Conservation (phyloP, 2,329 filamentous ascomycete genomes). For the Colletotrichum sp. region DNA sequence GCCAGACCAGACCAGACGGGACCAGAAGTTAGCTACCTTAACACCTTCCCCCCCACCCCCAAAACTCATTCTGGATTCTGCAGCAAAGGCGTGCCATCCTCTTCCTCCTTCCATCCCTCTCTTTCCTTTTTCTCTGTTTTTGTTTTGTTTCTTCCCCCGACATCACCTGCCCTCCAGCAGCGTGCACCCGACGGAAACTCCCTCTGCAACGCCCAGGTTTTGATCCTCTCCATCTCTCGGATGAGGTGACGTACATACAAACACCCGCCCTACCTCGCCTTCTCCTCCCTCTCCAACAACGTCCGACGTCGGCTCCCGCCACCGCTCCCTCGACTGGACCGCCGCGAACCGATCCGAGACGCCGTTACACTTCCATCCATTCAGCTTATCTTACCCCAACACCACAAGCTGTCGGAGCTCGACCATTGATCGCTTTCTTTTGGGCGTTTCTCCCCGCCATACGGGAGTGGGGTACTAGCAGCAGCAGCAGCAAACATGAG, state of each 20-base stretch:
- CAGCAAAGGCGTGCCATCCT: neutral
- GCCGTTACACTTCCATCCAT: neutral
- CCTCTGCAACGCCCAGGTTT: neutral
- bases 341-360: slow-evolving; percentile 12
- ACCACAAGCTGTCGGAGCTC: neutral
- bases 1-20: neutral
- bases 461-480: slow-evolving; percentile 20
- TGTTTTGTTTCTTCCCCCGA: neutral
- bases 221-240: neutral
- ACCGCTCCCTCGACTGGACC: neutral
- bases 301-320: slow-evolving; percentile 5
- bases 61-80: neutral
- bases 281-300: neutral
- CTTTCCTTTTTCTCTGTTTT: neutral
- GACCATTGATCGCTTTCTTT: slow-evolving; percentile 9
- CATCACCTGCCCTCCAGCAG: neutral
- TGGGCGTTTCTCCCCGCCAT: slow-evolving; percentile 12
- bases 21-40: neutral
- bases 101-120: neutral
- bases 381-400: slow-evolving; percentile 7
- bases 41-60: neutral
- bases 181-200: neutral
- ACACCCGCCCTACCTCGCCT: neutral
- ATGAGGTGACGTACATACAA: neutral
- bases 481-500: slow-evolving; percentile 39